These are phyloP conservation scores for Arthromyces matolae DNA, from an alignment of 768 basidiomycete genomes.

Conservation along the genomic window DNA sequence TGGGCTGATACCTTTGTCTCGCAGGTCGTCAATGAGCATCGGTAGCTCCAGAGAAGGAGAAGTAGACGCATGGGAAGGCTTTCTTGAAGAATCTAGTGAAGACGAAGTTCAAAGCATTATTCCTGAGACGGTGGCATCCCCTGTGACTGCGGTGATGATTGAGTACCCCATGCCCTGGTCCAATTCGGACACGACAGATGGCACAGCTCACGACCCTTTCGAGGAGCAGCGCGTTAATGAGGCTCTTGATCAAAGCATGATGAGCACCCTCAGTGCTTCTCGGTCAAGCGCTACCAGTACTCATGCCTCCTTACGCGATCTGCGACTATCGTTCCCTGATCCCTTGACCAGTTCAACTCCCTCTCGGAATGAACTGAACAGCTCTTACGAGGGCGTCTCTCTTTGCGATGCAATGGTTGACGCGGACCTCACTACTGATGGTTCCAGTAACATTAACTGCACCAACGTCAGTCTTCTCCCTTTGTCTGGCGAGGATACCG, in stretches of 20 bases:
- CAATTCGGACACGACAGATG: conserved; percentile 21
- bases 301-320: conserved; percentile 65
- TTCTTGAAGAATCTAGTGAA: conserved; percentile 60
- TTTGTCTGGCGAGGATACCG: conserved; percentile 11
- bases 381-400: conserved; percentile 53
- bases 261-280: conserved; percentile 74
- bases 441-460: conserved; percentile 17
- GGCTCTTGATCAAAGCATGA: conserved; percentile 78
- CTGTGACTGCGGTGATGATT: conserved; percentile 28
- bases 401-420: conserved; percentile 31
- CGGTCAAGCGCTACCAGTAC: conserved; percentile 57
- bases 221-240: conserved; percentile 72
- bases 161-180: conserved; percentile 30
- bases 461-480: conserved; percentile 11
- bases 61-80: conserved; percentile 75
- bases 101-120: conserved; percentile 31
- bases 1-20: conserved; percentile 52
- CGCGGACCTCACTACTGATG: conserved; percentile 22
- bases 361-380: conserved; percentile 56
- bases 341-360: conserved; percentile 76
- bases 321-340: conserved; percentile 80
- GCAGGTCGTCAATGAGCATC: conserved; percentile 66
- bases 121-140: conserved; percentile 29
- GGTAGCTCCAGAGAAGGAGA: conserved; percentile 67
- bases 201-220: conserved; percentile 36